Percentiles rank a stretch among this genome's conserved stretches.
These are phyloP conservation scores for Metarhizium guizhouense DNA, from an alignment of 2,329 filamentous ascomycete genomes.

Conservation along the genomic window DNA sequence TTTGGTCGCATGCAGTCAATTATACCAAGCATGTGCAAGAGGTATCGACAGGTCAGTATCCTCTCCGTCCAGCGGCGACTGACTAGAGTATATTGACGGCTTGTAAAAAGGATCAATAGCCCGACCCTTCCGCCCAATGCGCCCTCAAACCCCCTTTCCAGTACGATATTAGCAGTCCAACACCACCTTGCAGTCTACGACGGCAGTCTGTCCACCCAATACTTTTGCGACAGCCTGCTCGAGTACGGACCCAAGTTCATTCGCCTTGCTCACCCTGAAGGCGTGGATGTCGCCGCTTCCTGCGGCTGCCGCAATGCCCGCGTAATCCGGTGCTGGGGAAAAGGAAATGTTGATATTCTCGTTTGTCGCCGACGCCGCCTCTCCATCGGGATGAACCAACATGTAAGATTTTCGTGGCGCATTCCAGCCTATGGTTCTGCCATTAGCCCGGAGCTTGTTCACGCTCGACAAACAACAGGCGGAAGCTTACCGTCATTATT, in stretches of 20 bases:
- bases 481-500: slow-evolving; percentile 42
- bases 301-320: slow-evolving; percentile 52
- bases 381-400: slow-evolving; percentile 49
- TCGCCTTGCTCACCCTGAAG: slow-evolving; percentile 35
- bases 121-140: too few species aligned
- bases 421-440: slow-evolving; percentile 40
- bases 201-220: slow-evolving; percentile 39
- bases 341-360: slow-evolving; percentile 56
- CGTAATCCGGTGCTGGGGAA: slow-evolving; percentile 47
- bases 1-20: too few species aligned
- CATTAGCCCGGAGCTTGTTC: slow-evolving; percentile 6
- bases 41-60: too few species aligned
- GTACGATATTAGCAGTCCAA: slow-evolving; percentile 27
- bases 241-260: slow-evolving; percentile 37
- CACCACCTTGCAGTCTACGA: slow-evolving; percentile 42
- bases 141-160: too few species aligned
- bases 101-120: too few species aligned
- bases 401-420: slow-evolving; percentile 47
- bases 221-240: slow-evolving; percentile 45
- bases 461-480: neutral
- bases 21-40: too few species aligned
- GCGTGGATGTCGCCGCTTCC: slow-evolving; percentile 43
- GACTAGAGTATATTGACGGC: too few species aligned
- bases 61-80: too few species aligned
- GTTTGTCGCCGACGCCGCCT: slow-evolving; percentile 44